phyloP scores from a whole-genome alignment of 1,139 yeast genomes.

The Yamadazyma pseudoaaseri region DNA sequence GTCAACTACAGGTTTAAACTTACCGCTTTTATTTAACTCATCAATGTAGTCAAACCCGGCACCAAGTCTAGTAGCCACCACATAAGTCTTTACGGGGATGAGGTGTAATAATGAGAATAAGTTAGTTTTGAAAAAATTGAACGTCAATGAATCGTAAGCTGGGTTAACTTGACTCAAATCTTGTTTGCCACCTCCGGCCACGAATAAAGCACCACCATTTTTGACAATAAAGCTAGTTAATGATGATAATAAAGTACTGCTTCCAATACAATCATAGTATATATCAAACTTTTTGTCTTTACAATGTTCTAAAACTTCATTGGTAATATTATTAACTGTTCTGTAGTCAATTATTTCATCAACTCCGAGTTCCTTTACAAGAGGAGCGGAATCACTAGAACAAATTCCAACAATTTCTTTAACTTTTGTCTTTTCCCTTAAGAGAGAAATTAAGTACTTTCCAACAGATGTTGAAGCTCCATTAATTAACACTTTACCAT shows the following conservation, averaged over 20 bases:
- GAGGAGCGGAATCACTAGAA: conserved; percentile 31
- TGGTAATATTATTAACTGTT: conserved; percentile 18
- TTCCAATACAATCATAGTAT: conserved; percentile 31
- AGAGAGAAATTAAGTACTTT: conserved; percentile 54
- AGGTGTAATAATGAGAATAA: conserved; percentile 11
- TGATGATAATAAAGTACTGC: conserved; percentile 16
- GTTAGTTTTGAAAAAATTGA: conserved; percentile 2
- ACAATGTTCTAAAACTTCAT: conserved; percentile 24
- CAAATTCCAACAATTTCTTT: conserved; percentile 45
- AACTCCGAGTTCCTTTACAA: conserved; percentile 51
- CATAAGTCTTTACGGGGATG: conserved; percentile 13
- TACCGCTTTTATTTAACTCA: conserved; percentile 39
- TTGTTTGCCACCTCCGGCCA: conserved; percentile 46
- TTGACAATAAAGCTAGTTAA: conserved; percentile 10
- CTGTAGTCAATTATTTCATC: conserved; percentile 53
- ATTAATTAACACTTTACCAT: conserved; percentile 48
- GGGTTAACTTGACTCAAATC: neutral
- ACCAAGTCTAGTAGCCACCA: conserved; percentile 6
- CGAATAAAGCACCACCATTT: conserved; percentile 44
- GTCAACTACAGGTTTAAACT: conserved; percentile 50
- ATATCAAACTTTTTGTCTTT: conserved; percentile 34
- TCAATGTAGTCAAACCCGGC: conserved; percentile 13
- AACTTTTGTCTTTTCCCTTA: conserved; percentile 44
- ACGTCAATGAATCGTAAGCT: conserved; percentile 3
- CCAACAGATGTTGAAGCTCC: conserved; percentile 84